Conservation (phyloP, 140 eudicot species). For the Eryngium alpinum region DNA sequence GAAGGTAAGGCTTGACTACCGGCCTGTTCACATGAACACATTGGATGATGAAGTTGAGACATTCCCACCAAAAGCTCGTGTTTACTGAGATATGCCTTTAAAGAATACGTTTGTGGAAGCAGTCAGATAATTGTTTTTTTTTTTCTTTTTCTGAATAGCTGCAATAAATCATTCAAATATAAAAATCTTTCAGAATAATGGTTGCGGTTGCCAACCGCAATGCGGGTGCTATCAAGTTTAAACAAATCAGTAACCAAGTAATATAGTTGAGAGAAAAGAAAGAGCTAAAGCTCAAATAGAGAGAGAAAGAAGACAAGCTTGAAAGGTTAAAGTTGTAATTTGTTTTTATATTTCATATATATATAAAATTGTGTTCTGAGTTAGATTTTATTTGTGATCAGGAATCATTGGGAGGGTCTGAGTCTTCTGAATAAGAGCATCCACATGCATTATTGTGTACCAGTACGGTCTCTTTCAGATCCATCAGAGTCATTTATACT, state of each 20-base stretch:
- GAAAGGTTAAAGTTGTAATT: no score
- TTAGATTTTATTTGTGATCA: no score
- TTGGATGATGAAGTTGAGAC: constrained; percentile 81
- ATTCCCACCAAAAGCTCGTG: constrained; percentile 96
- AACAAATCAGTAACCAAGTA: neutral
- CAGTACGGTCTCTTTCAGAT: no score
- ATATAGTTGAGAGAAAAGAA: no score
- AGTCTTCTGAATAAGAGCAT: no score
- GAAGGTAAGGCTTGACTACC: constrained; percentile 79
- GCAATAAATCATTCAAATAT: constrained; percentile 25
- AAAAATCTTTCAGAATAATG: constrained; percentile 36
- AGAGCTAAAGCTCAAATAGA: no score
- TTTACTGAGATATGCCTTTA: constrained; percentile 36
- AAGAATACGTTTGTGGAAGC: neutral
- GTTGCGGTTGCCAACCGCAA: constrained; percentile 25
- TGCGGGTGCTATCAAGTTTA: constrained; percentile 25
- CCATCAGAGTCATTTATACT: no score
- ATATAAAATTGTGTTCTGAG: no score
- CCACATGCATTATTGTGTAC: no score
- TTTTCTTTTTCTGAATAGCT: constrained; percentile 1
- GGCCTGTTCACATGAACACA: constrained; percentile 98
- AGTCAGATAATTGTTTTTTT: neutral
- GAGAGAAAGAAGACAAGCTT: no score
- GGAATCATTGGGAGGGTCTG: no score
- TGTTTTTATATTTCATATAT: no score